Evolutionary conservation across 331 rosid species (phyloP), one percentile per base, ranked within the genome.

Genomic region (Malus hybrid): DNA sequence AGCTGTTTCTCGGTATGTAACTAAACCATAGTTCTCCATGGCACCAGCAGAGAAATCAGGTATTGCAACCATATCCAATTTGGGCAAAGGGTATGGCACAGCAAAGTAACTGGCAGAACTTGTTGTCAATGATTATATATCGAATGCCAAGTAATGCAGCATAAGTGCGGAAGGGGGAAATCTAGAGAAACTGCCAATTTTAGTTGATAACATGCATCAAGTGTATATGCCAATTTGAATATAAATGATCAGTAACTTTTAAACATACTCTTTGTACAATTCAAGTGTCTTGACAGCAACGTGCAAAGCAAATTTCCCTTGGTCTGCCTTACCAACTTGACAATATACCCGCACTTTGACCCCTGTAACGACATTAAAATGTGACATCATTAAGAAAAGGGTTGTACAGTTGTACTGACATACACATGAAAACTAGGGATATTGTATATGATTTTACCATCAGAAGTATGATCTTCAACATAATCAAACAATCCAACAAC

Each of bases 11-110:
- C 88, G 86, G 63, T 84, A 86, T 39, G 90, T 86, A 68, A 86
- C 80, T 65, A 86, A 86, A 68, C 90, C 90, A 77, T 86, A 86
- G 58, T 86, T 86, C 81, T 86, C 90, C 88, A 86, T 86, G 50
- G 88, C 98, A 53, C 95, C 97, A 82, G 87, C 87, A 79, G 96
- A 92, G 77, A 89, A 94, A 85, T 94, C 98, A 75, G 98, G 98
- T 70, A 94, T 91, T 34, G 99, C 97, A 76, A 94, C 71, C 99
- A 94, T 91, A 80, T 94, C 99, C 86, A 94, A 83, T 82, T 94
- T 94, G 56, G 99, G 99, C 56, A 94, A 80, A 68, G 92, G 33
- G 81, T 94, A 94, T 55, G 98, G 99, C 81, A 84, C 82, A 13
- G 77, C 89, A 83, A 94, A 94, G 85, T 94, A 94, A 32, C 99